A percentile compares a stretch with the other conserved stretches of the same genome.
Conservation (phyloP, 2,329 filamentous ascomycete species). For the Ceratocystis huliohia region DNA sequence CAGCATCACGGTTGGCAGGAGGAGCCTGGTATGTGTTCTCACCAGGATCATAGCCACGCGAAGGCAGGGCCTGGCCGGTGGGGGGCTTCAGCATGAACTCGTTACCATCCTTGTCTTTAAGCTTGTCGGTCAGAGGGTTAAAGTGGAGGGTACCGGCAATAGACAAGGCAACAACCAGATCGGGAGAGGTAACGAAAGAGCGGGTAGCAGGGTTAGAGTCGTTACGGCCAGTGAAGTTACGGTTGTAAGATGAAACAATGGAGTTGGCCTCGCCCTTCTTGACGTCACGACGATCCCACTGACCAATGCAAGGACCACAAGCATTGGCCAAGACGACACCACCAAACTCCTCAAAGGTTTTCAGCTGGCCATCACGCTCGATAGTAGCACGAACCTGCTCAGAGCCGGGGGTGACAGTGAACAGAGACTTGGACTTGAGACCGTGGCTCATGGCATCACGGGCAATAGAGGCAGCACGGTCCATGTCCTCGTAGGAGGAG, state of each 20-base stretch:
- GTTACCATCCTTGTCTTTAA: conserved; percentile 93
- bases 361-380: conserved; percentile 74
- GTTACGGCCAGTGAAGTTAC: conserved; percentile 98
- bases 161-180: conserved; percentile 75
- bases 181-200: conserved; percentile 83
- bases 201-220: conserved; percentile 91
- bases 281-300: conserved; percentile 89
- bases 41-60: conserved; percentile 75
- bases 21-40: conserved; percentile 93
- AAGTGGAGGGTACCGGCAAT: conserved; percentile 78
- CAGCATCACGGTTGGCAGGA: conserved; percentile 59
- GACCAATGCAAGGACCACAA: conserved; percentile 82
- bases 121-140: conserved; percentile 83
- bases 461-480: conserved; percentile 79
- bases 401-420: conserved; percentile 90
- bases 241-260: conserved; percentile 98
- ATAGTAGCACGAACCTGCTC: conserved; percentile 96
- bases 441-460: conserved; percentile 84
- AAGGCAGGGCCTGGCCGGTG: conserved; percentile 67
- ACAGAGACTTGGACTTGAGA: conserved; percentile 82
- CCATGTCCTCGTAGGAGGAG: conserved; percentile 78
- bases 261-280: conserved; percentile 94
- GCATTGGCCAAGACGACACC: conserved; percentile 92
- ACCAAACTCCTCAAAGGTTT: conserved; percentile 93
- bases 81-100: conserved; percentile 81